phyloP scores from a whole-genome alignment of 2,329 filamentous ascomycete genomes.

The Pestalotiopsis sp. region DNA sequence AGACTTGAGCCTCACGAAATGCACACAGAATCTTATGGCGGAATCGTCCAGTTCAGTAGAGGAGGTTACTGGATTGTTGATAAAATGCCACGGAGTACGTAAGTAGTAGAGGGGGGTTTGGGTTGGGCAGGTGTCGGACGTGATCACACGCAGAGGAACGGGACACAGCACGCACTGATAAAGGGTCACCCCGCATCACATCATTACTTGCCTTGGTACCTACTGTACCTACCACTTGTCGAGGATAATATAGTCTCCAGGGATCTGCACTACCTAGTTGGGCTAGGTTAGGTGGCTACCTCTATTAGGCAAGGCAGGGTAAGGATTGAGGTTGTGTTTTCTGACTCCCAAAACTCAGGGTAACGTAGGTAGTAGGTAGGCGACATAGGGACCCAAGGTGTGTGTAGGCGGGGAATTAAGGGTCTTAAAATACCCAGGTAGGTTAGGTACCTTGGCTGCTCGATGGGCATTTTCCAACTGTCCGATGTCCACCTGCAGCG shows the following conservation, averaged over 20 bases:
- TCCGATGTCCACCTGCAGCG: not conserved
- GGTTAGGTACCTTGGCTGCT: not conserved
- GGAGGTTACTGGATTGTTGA: no score
- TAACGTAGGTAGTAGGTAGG: no score
- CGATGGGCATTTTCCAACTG: not conserved
- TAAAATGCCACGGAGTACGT: not conserved
- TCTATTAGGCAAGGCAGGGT: not conserved
- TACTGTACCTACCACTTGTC: not conserved
- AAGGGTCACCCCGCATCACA: not conserved
- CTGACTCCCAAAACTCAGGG: no score
- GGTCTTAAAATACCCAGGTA: not conserved
- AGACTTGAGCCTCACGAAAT: not conserved
- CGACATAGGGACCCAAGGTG: no score
- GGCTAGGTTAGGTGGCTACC: not conserved
- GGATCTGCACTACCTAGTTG: not conserved
- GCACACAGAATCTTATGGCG: not conserved
- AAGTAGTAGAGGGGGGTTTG: not conserved
- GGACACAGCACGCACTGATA: constrained; percentile 1
- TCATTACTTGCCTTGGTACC: not conserved
- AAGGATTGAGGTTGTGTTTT: no score
- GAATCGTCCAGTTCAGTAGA: not conserved
- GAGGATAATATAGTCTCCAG: not conserved
- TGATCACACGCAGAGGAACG: not conserved
- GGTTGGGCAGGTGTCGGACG: not conserved
- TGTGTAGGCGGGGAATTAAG: no score